These are phyloP conservation scores for Ceratobasidium sp. DNA, from an alignment of 1,284 basidiomycete genomes.

Conservation along the genomic window DNA sequence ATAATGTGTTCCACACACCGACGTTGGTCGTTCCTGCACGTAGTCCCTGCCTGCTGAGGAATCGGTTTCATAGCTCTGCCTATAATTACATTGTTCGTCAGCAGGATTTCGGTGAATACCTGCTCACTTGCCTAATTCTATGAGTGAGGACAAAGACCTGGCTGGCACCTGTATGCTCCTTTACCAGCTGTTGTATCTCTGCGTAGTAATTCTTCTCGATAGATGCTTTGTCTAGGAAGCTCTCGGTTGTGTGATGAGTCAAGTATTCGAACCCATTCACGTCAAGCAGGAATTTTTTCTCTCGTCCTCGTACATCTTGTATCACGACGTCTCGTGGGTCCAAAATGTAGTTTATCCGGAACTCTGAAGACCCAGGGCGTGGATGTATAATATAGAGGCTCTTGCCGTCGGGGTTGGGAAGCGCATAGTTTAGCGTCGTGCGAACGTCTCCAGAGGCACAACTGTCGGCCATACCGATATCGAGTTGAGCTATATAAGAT, in stretches of 20 bases:
- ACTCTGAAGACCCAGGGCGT: neutral
- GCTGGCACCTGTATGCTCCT: constrained; percentile 61
- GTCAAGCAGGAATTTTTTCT: constrained; percentile 4
- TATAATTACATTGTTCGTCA: no score
- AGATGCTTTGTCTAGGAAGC: neutral
- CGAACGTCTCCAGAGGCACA: neutral
- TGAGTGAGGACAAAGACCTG: constrained; percentile 64
- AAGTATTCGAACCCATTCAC: constrained; percentile 18
- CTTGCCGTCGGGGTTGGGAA: neutral
- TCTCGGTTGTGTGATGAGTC: neutral
- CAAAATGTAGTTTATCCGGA: neutral
- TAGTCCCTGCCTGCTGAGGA: neutral
- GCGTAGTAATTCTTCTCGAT: constrained; percentile 1
- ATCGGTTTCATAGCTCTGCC: neutral
- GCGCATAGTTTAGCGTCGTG: neutral
- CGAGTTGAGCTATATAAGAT: no score
- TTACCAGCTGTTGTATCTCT: constrained; percentile 56
- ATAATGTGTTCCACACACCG: no score
- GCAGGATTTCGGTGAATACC: no score
- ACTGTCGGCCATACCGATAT: no score
- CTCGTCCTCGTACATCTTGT: constrained; percentile 20
- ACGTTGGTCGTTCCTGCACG: neutral
- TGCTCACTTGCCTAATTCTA: constrained; percentile 57
- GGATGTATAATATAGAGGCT: neutral
- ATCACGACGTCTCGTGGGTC: constrained; percentile 7